Evolutionary conservation across 164 flowering plant genomes (phyloP), one percentile per base, ranked within the genome.

Genomic region (Liquidambar formosana): DNA sequence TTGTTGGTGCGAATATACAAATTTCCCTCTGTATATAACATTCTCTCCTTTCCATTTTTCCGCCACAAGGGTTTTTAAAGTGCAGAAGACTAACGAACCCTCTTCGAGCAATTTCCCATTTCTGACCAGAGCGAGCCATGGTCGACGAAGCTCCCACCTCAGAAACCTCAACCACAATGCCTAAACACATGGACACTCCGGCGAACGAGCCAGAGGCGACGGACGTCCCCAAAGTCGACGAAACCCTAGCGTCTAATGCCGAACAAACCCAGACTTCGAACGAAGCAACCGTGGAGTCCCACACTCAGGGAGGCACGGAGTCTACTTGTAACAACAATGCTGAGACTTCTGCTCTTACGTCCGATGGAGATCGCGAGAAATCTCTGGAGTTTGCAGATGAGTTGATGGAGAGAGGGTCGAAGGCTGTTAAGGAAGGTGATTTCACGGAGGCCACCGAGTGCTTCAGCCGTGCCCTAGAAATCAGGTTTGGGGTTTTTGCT

Each of bases 381-480:
- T 78, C 93, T 22, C 76, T 93, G 45, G 88, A 82, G 41, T 64
- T 72, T 46, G 89, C 96, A 5, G 86, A 76, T 0, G 91, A 89
- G 83, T 70, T 93, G 77, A 75, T 88, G 79, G 89, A 77, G 61
- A 85, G 68, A 79, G 99, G 97, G 8, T 76, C 82, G 1, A 66
- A 65, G 48, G 93, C 90, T 12, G 53, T 82, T 6, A 86, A 84
- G 65, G 89, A 79, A 0, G 61, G 74, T 5, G 96, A 89, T 76
- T 88, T 61, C 67, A 65, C 53, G 8, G 88, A 84, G 54, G 99
- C 99, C 33, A 76, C 84, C 1, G 99, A 95, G 2, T 86, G 88
- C 71, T 87, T 83, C 73, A 95, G 99, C 78, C 97, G 97, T 65
- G 94, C 97, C 70, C 89, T 95, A 15, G 97, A 95, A 73, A 91